Base-by-base conservation (phyloP, 345 rosid species). In the Orychophragmus violaceus region DNA sequence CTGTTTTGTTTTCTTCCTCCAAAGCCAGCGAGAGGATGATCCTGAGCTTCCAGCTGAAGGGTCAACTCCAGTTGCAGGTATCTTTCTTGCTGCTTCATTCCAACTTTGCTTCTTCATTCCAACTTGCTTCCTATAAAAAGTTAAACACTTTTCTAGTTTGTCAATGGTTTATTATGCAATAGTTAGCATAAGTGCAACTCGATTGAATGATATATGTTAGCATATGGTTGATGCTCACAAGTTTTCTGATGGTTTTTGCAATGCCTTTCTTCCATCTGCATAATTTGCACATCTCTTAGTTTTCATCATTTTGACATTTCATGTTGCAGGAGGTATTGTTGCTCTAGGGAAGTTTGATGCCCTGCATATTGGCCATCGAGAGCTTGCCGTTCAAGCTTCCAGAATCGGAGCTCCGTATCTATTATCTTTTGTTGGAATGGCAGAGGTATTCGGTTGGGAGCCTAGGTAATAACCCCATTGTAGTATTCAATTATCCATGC, bases 261-360 rank as follows among this genome's bases (percentile, higher is more conserved):
- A 19, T 56, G 32, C 51, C 45, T 37, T 58, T 50, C 19, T 49
- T 65, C 4, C 19, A 28, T 62, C 39, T 33, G 37, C 18, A 16
- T 42, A n/a, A 29, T 19, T 6, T 33, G 24, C 36, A 16, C 45
- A 53, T 53, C 16, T 67, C 14, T 30, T 25, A 57, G 51, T 22
- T 35, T 32, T 49, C 4, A 46, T 14, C 22, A 1, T 41, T 25
- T 42, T 39, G 22, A 21, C 27, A n/a, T 44, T n/a, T 18, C 11
- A 24, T 59, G 35, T 53, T 74, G 5, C 79, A 90, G 97, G 99
- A 77, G 97, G 96, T 65, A 78, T 90, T 28, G 97, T 87, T 66
- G 97, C 95, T n/a, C 82, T 87, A 56, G 99, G 97, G 68, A 94
- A 94, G 75, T 94, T 94, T 81, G 99, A 94, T 61, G 99, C 97